Evolutionary conservation across 2,329 filamentous ascomycete species (phyloP), one percentile per base, ranked within the genome.

Genomic region (Beauveria asiatica): DNA sequence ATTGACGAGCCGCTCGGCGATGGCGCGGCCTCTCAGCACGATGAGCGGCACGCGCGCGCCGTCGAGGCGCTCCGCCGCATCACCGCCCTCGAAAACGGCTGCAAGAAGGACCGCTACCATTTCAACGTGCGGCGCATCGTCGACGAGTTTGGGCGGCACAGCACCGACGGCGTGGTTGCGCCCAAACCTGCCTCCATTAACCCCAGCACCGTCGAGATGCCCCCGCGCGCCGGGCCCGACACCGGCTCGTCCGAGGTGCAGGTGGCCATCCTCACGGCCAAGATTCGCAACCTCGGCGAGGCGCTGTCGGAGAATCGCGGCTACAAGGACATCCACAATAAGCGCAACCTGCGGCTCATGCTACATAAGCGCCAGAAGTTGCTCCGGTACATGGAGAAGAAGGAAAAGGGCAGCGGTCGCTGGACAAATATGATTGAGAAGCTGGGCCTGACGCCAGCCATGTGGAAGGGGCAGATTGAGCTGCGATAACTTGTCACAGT

Each of bases 191-290:
- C 77, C 46, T 78, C 77, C 42, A 76, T 78, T 44, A 63, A 70
- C 62, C 69, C 76, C 67, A 69, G 75, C 57, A 70, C 67, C 17
- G 70, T 72, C 66, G 73, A 74, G 62, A 74, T 67, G 76, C 76
- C 73, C 61, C 65, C 66, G 27, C 87, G 95, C 37, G 85, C 86
- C n/a, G 94, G 94, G 0, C 89, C 88, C 5, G 94, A 99, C 71
- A 99, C 93, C 1, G 94, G 94, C 41, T 96, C 90, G 67, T 90
- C 90, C 7, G 94, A 99, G 76, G 95, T 99, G n/a, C 94, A 99
- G 78, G 91, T 95, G 65, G 92, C 92, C 50, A 95, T 99, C 67
- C 75, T 99, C 72, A 99, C 94, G 3, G 84, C 91, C 61, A 97
- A 97, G 81, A 99, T 99, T 71, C 82, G 90, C 64, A 86, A 88